Evolutionary conservation across 805 yeast genomes (phyloP).

Genomic region (Metschnikowia noctiluminum): DNA sequence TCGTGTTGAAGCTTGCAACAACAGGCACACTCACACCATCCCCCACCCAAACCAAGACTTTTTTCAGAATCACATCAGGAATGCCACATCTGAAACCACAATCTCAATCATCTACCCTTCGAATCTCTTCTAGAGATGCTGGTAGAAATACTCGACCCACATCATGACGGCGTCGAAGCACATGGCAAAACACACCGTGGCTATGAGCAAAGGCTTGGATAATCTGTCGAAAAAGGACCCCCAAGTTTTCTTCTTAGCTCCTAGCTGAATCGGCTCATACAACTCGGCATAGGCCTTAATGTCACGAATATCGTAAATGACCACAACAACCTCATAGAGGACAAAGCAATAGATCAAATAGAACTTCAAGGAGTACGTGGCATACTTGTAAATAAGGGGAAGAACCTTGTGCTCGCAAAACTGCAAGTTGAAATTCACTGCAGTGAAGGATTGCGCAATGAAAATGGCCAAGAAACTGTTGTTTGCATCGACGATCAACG

Average conservation of each 20-base stretch:
- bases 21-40: no score
- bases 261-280: conserved; percentile 12
- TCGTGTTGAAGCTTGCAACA: no score
- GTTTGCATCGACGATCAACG: conserved; percentile 26
- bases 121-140: conserved; percentile 1
- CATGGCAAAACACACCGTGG: conserved; percentile 4
- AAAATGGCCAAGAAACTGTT: conserved; percentile 35
- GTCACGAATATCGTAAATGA: conserved; percentile 9
- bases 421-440: conserved; percentile 23
- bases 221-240: neutral
- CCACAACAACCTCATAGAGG: conserved; percentile 26
- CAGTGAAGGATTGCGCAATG: conserved; percentile 34
- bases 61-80: no score
- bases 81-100: no score
- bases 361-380: conserved; percentile 29
- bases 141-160: conserved; percentile 5
- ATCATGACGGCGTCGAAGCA: conserved; percentile 5
- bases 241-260: conserved; percentile 2
- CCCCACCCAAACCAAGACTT: no score
- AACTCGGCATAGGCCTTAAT: conserved; percentile 13
- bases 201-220: neutral
- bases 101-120: no score
- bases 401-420: conserved; percentile 7
- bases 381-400: conserved; percentile 18
- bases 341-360: conserved; percentile 33